These are phyloP conservation scores for Camelina neglecta DNA, from an alignment of 345 rosid species.

Conservation along the genomic window DNA sequence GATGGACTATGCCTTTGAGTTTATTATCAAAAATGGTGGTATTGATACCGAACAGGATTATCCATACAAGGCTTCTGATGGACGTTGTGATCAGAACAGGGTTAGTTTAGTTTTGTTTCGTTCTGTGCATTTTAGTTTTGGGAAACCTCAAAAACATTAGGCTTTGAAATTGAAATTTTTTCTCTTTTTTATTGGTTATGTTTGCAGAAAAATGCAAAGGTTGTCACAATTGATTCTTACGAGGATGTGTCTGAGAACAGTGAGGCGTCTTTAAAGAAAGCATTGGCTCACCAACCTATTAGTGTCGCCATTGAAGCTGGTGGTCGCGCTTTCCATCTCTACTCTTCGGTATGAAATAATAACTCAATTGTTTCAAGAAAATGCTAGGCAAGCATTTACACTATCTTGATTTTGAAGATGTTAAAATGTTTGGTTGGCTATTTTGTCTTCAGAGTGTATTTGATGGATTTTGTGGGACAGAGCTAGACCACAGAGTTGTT, in stretches of 20 bases:
- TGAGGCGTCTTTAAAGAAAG: slow-evolving; percentile 73
- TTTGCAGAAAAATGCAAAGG: slow-evolving; percentile 81
- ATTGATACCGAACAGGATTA: slow-evolving; percentile 83
- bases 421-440: neutral
- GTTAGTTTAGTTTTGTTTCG: slow-evolving; percentile 43
- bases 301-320: slow-evolving; percentile 88
- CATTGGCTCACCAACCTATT: slow-evolving; percentile 80
- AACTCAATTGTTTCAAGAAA: neutral
- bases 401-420: slow-evolving; percentile 1
- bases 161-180: neutral
- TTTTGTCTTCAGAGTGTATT: slow-evolving; percentile 66
- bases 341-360: slow-evolving; percentile 47
- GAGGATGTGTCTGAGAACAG: slow-evolving; percentile 75
- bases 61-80: slow-evolving; percentile 71
- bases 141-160: neutral
- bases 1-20: slow-evolving; percentile 90
- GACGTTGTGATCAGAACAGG: slow-evolving; percentile 68
- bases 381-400: neutral
- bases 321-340: slow-evolving; percentile 82
- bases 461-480: slow-evolving; percentile 72
- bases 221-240: slow-evolving; percentile 69
- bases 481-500: slow-evolving; percentile 85
- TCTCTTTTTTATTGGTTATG: neutral
- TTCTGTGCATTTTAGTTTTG: neutral
- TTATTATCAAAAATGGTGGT: slow-evolving; percentile 89